phyloP scores from a whole-genome alignment of 2,329 filamentous ascomycete species.

The Penicillium expansum region DNA sequence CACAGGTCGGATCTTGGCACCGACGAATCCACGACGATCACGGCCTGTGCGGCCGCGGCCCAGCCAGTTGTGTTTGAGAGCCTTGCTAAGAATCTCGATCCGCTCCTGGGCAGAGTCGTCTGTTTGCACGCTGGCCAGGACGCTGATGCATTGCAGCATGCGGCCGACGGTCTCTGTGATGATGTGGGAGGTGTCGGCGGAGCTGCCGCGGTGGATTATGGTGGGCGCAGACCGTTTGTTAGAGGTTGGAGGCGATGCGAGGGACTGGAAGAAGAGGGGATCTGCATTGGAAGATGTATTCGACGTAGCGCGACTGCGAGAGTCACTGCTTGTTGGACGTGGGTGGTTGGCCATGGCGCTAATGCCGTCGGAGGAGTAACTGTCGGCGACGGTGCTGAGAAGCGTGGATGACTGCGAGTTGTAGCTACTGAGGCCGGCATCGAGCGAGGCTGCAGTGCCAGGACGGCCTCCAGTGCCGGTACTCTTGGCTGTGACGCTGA shows the following conservation, averaged over 20 bases:
- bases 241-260: constrained; percentile 36
- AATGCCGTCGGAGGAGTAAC: constrained; percentile 51
- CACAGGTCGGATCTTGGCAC: constrained; percentile 52
- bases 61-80: constrained; percentile 95
- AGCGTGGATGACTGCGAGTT: constrained; percentile 77
- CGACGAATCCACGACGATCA: constrained; percentile 86
- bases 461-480: constrained; percentile 55
- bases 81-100: constrained; percentile 78
- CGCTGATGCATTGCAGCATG: constrained; percentile 94
- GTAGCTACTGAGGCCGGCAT: constrained; percentile 72
- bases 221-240: constrained; percentile 33
- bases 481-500: constrained; percentile 42
- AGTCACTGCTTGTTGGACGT: constrained; percentile 23
- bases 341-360: constrained; percentile 30
- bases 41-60: constrained; percentile 84
- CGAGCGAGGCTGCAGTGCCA: constrained; percentile 71
- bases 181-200: constrained; percentile 56
- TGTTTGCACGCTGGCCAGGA: constrained; percentile 73
- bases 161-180: constrained; percentile 93
- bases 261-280: constrained; percentile 43
- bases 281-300: constrained; percentile 66
- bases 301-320: constrained; percentile 74
- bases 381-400: constrained; percentile 62
- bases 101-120: constrained; percentile 71
- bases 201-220: constrained; percentile 33